Conservation (phyloP, 164 flowering plant species). For the Warburgia ugandensis region DNA sequence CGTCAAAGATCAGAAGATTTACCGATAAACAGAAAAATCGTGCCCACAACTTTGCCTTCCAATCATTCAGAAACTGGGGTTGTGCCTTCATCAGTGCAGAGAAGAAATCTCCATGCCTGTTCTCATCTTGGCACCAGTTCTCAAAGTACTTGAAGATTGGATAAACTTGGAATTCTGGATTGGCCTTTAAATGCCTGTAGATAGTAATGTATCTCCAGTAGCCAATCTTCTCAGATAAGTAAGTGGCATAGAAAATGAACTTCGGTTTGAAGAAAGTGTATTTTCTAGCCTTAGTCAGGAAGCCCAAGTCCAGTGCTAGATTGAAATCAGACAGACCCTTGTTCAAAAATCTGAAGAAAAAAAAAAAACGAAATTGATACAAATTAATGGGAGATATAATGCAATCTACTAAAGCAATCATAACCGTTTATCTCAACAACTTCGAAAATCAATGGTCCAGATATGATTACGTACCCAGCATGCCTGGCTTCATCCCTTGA, state of each 20-base stretch:
- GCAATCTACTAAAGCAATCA: too few relatives aligned
- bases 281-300: conserved; percentile 95
- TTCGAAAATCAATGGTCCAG: background rate
- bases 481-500: conserved; percentile 99
- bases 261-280: conserved; percentile 99
- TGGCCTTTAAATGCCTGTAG: conserved; percentile 83
- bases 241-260: conserved; percentile 96
- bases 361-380: too few relatives aligned
- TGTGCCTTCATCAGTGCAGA: conserved; percentile 97
- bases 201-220: conserved; percentile 99
- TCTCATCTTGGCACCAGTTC: conserved; percentile 99
- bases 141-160: conserved; percentile 99
- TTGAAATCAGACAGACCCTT: conserved; percentile 98
- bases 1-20: conserved; percentile 8
- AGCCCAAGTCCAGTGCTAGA: conserved; percentile 90
- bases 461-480: conserved; percentile 81
- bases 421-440: background rate
- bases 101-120: conserved; percentile 98
- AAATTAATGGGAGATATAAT: too few relatives aligned
- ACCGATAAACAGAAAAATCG: conserved; percentile 98
- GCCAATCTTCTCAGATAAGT: conserved; percentile 94
- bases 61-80: conserved; percentile 95
- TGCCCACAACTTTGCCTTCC: conserved; percentile 96
- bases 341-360: conserved; percentile 78
- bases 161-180: conserved; percentile 84